Percentiles rank a stretch among this genome's conserved stretches.
These are phyloP conservation scores for Dactylellina haptotyla DNA, from an alignment of 2,329 filamentous ascomycete species.

Conservation along the genomic window DNA sequence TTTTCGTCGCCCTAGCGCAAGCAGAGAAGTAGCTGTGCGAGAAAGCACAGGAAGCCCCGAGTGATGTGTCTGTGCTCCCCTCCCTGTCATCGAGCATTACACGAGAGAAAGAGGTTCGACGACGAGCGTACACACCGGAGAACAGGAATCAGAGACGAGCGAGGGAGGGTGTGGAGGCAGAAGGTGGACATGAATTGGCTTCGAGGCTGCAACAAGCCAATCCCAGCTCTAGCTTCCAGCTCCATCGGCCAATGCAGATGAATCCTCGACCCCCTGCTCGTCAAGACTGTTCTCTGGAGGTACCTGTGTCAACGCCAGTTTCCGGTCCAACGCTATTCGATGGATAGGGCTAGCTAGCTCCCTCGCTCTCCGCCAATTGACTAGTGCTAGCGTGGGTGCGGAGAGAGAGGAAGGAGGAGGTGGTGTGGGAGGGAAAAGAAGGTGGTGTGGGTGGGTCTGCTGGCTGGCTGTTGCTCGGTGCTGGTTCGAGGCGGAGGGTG, in stretches of 20 bases:
- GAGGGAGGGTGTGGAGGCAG: not conserved
- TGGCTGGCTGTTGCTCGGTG: not conserved
- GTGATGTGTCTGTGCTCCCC: slow-evolving; percentile 38
- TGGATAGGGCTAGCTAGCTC: slow-evolving; percentile 19
- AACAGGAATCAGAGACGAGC: not conserved
- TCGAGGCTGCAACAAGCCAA: not conserved
- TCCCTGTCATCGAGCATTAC: slow-evolving; percentile 6
- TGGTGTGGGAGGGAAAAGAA: slow-evolving; percentile 2
- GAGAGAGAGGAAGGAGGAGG: not conserved
- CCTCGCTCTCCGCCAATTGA: slow-evolving; percentile 46
- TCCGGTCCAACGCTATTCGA: not conserved
- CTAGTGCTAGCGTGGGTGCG: slow-evolving; percentile 16
- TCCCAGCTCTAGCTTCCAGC: slow-evolving; percentile 24
- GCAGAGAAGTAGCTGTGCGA: not conserved
- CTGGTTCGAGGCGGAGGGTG: not conserved
- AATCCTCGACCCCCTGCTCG: not conserved
- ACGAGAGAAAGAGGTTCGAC: not conserved
- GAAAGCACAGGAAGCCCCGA: slow-evolving; percentile 3
- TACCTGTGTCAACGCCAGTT: slow-evolving; percentile 13
- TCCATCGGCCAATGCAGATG: slow-evolving; percentile 6
- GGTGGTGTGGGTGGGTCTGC: slow-evolving; percentile 4
- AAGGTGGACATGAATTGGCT: not conserved
- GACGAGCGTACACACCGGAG: not conserved
- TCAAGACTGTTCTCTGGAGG: not conserved
- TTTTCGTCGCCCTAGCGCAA: slow-evolving; percentile 21